Evolutionary conservation across 768 basidiomycete genomes (phyloP).

Genomic region (Hygrocybe coccinea): DNA sequence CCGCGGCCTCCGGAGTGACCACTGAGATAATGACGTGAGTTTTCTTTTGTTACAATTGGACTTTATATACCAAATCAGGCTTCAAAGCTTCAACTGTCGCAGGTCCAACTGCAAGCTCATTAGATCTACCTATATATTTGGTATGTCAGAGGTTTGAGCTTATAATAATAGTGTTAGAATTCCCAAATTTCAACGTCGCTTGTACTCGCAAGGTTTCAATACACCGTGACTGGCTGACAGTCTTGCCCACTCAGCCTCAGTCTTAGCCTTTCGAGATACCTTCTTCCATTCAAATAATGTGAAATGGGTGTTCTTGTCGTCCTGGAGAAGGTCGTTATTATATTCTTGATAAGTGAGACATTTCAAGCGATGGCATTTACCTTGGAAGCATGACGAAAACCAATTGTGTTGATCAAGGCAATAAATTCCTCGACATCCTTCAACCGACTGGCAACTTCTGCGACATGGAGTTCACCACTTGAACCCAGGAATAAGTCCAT

Average conservation of each 20-base stretch:
- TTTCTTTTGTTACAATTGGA: no score
- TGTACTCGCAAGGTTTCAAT: constrained; percentile 91
- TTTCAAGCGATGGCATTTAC: constrained; percentile 34
- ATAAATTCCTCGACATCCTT: constrained; percentile 62
- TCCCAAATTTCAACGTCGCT: constrained; percentile 58
- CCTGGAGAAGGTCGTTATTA: constrained; percentile 40
- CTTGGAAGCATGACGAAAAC: constrained; percentile 69
- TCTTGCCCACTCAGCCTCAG: constrained; percentile 56
- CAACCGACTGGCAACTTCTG: constrained; percentile 87
- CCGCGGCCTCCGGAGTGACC: no score
- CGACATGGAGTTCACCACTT: constrained; percentile 80
- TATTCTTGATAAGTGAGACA: neutral
- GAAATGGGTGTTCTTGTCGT: constrained; percentile 80
- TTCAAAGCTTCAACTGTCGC: no score
- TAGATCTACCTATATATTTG: no score
- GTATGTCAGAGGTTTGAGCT: no score
- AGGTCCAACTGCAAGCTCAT: no score
- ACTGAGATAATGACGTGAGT: no score
- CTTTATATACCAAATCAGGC: no score
- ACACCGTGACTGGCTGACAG: constrained; percentile 49
- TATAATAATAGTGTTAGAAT: neutral
- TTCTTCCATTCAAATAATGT: constrained; percentile 79
- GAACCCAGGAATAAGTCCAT: constrained; percentile 1
- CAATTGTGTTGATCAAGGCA: constrained; percentile 56
- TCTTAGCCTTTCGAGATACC: constrained; percentile 40